These are phyloP conservation scores for Limnomonas spitsbergensis DNA, from an alignment of 139 green algal species.

Conservation along the genomic window DNA sequence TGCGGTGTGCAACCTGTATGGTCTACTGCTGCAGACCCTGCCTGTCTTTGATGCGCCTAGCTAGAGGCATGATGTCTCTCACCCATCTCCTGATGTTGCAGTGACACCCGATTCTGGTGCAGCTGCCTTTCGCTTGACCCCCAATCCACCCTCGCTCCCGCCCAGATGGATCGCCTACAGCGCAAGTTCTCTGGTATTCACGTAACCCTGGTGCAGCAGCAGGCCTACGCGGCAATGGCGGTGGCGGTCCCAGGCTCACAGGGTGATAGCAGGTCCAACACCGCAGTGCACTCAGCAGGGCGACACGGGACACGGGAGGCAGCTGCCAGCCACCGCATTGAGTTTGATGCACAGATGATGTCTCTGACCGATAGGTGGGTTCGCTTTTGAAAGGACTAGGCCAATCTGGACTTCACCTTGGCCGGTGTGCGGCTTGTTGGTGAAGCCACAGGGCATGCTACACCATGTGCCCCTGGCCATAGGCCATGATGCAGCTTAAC, in stretches of 20 bases:
- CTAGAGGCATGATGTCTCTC: no score
- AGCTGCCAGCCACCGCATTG: neutral
- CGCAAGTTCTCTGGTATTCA: conserved; percentile 88
- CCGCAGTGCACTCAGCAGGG: neutral
- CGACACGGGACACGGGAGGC: neutral
- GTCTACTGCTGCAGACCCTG: no score
- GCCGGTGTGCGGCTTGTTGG: no score
- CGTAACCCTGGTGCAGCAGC: conserved; percentile 60
- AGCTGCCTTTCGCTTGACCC: neutral
- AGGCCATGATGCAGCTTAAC: neutral
- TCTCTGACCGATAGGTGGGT: neutral
- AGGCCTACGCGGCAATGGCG: neutral
- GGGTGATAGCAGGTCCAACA: neutral
- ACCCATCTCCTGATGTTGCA: no score
- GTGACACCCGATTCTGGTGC: neutral
- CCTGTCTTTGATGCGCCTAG: no score
- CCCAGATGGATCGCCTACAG: conserved; percentile 82
- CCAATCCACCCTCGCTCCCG: neutral
- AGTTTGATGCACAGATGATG: neutral
- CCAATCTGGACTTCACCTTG: no score
- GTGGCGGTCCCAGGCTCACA: neutral
- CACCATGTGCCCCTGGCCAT: no score
- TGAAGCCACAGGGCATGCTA: no score
- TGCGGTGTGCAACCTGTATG: no score
- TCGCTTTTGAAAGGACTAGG: no score